A percentile compares a stretch with the other conserved stretches of the same genome.
Evolutionary conservation across 2,329 filamentous ascomycete genomes (phyloP).

Genomic region (Keithomyces neogunnii): DNA sequence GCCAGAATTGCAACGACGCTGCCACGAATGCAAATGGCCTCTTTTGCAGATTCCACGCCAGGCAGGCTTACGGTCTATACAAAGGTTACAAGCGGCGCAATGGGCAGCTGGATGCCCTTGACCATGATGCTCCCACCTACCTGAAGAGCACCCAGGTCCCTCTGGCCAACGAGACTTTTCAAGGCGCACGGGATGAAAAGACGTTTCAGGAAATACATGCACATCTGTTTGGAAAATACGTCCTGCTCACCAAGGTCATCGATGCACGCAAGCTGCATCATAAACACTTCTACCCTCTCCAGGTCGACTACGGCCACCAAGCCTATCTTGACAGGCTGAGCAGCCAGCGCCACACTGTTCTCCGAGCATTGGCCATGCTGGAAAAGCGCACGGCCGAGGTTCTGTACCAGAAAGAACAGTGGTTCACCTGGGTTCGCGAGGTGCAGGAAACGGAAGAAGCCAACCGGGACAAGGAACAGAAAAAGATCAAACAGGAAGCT

Average conservation of each 20-base stretch:
- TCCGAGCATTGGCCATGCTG: conserved; percentile 11
- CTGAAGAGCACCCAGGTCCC: conserved; percentile 8
- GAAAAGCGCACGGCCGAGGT: conserved; percentile 13
- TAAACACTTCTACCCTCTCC: conserved; percentile 16
- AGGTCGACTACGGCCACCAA: conserved; percentile 17
- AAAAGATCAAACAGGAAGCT: conserved; percentile 17
- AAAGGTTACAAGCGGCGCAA: conserved; percentile 19
- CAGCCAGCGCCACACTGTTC: conserved; percentile 12
- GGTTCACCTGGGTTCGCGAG: conserved; percentile 17
- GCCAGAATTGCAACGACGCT: conserved; percentile 56
- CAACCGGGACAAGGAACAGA: conserved; percentile 18
- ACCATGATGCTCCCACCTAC: conserved; percentile 10
- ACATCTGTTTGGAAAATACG: conserved; percentile 15
- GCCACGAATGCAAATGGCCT: conserved; percentile 15
- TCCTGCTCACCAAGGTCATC: conserved; percentile 15
- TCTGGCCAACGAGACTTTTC: conserved; percentile 16
- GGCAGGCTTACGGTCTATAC: conserved; percentile 15
- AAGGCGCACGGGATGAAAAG: conserved; percentile 6
- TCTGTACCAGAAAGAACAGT: conserved; percentile 15
- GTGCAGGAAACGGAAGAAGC: conserved; percentile 16
- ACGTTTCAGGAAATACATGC: conserved; percentile 10
- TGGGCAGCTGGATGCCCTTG: conserved; percentile 12
- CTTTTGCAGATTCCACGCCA: conserved; percentile 17
- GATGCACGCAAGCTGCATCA: conserved; percentile 17
- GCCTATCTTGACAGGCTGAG: conserved; percentile 17